phyloP scores from a whole-genome alignment of 441 rosid genomes.

The Macaranga tanarius region DNA sequence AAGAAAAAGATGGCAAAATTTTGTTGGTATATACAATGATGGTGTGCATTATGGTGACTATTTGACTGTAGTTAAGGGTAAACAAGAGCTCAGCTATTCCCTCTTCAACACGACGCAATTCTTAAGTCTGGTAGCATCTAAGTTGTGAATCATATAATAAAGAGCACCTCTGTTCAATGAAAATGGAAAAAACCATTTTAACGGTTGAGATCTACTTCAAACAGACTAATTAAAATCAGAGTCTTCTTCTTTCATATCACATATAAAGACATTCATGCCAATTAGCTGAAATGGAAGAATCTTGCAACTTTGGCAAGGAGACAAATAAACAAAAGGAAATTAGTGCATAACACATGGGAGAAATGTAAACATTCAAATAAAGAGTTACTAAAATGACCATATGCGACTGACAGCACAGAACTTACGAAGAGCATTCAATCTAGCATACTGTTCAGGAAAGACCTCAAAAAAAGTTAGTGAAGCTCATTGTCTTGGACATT shows the following conservation, averaged over 20 bases:
- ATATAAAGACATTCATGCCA: constrained; percentile 5
- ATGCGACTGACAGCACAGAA: neutral
- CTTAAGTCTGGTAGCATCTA: too few species aligned
- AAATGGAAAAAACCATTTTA: neutral
- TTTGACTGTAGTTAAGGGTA: neutral
- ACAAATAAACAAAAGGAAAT: neutral
- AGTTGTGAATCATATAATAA: neutral
- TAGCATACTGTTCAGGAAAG: neutral
- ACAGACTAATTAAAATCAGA: neutral
- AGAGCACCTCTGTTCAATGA: neutral
- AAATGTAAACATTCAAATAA: neutral
- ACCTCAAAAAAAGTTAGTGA: neutral
- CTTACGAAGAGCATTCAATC: neutral
- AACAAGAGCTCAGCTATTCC: too few species aligned
- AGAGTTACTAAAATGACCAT: neutral
- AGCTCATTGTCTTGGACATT: neutral
- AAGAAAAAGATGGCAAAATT: neutral
- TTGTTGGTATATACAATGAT: neutral
- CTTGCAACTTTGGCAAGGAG: neutral
- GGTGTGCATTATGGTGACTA: neutral
- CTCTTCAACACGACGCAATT: neutral
- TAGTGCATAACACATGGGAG: neutral
- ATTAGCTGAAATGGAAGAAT: neutral
- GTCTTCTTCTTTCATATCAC: constrained; percentile 15
- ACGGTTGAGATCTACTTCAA: constrained; percentile 7